These are phyloP conservation scores for Pythium angustatum DNA, from an alignment of 352 stramenopile genomes.

Conservation along the genomic window DNA sequence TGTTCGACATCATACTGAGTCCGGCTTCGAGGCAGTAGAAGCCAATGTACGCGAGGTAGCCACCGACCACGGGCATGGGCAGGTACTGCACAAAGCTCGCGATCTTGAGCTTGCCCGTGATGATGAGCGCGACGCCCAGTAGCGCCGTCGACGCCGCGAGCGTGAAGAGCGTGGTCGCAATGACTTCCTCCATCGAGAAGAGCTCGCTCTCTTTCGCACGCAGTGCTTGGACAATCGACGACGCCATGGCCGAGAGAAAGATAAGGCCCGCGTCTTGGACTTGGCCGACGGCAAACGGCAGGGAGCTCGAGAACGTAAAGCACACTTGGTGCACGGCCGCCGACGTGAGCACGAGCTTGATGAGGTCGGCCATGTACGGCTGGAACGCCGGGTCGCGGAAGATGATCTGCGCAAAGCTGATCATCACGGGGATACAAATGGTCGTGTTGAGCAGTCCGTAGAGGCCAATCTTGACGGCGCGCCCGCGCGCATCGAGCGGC, in stretches of 20 bases:
- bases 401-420: slow-evolving; percentile 96
- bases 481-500: slow-evolving; percentile 10
- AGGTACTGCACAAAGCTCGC: slow-evolving; percentile 97
- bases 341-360: slow-evolving; percentile 94
- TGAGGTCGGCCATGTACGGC: slow-evolving; percentile 89
- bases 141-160: slow-evolving; percentile 91
- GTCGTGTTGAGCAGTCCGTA: slow-evolving; percentile 94
- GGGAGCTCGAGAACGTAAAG: slow-evolving; percentile 87
- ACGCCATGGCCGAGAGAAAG: slow-evolving; percentile 96
- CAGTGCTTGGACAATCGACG: slow-evolving; percentile 81
- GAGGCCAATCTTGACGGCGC: slow-evolving; percentile 67
- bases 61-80: slow-evolving; percentile 96
- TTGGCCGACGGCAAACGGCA: slow-evolving; percentile 97
- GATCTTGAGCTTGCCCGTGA: slow-evolving; percentile 94
- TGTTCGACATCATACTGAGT: slow-evolving; percentile 87
- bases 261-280: slow-evolving; percentile 99
- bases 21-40: slow-evolving; percentile 87
- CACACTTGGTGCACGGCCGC: slow-evolving; percentile 81
- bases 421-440: slow-evolving; percentile 91
- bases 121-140: slow-evolving; percentile 92
- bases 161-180: slow-evolving; percentile 94
- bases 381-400: slow-evolving; percentile 92
- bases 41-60: slow-evolving; percentile 98
- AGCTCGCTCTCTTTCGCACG: slow-evolving; percentile 57
- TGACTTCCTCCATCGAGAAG: slow-evolving; percentile 75